Evolutionary conservation across 1,284 basidiomycete species (phyloP).

Genomic region (Malassezia obtusa): DNA sequence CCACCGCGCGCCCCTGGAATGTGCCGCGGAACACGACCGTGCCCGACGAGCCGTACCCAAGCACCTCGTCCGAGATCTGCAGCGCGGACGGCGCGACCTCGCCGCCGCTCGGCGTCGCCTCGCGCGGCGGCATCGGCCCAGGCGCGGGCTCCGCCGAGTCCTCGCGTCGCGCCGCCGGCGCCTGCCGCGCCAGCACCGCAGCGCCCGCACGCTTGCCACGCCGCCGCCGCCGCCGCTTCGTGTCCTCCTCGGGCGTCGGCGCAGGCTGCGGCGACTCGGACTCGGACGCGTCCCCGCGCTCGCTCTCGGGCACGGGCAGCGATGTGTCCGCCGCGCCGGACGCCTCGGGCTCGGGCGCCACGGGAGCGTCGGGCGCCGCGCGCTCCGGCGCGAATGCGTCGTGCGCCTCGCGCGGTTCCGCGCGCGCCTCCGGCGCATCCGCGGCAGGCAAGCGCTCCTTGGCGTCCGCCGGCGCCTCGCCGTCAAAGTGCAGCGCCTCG

Average conservation of each 20-base stretch:
- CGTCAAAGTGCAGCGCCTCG: background rate
- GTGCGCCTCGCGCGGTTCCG: no score
- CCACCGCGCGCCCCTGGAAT: constrained; percentile 87
- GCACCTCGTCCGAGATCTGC: constrained; percentile 38
- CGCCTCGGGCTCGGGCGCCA: no score
- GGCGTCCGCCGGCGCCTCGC: background rate
- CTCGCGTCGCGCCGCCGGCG: background rate
- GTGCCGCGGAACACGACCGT: constrained; percentile 89
- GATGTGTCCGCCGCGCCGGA: background rate
- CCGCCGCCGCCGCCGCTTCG: constrained; percentile 24
- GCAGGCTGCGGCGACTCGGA: background rate
- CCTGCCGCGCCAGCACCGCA: constrained; percentile 38
- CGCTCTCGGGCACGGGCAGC: background rate
- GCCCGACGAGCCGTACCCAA: constrained; percentile 81
- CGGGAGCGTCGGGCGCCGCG: no score
- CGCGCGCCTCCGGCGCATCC: background rate
- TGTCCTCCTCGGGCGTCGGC: background rate
- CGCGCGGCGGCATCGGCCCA: background rate
- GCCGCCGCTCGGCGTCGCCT: background rate
- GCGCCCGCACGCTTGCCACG: constrained; percentile 38
- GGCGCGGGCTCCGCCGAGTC: background rate
- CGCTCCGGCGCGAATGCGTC: no score
- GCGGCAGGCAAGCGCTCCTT: background rate
- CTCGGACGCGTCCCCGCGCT: background rate
- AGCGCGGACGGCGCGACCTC: constrained; percentile 5